phyloP scores from a whole-genome alignment of 1,139 yeast species.

The Yamadazyma dendronema region DNA sequence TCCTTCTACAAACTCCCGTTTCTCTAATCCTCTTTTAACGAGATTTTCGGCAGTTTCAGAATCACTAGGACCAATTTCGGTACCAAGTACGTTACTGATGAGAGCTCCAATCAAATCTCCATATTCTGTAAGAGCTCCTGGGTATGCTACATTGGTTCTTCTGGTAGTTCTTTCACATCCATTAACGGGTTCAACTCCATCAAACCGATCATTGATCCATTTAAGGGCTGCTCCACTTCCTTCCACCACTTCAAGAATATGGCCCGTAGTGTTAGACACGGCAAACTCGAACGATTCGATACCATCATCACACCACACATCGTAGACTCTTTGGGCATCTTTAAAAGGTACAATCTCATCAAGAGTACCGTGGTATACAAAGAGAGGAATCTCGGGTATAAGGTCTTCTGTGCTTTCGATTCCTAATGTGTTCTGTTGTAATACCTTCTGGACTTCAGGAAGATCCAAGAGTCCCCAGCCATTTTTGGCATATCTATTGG shows the following conservation, averaged over 20 bases:
- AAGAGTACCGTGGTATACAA: conserved; percentile 30
- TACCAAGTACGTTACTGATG: conserved; percentile 10
- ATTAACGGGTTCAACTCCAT: conserved; percentile 21
- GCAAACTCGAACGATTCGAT: conserved; percentile 28
- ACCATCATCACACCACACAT: conserved; percentile 32
- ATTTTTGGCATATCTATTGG: conserved; percentile 12
- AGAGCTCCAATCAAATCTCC: conserved; percentile 8
- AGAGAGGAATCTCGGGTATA: conserved; percentile 31
- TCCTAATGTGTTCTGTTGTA: conserved; percentile 20
- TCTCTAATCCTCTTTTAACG: conserved; percentile 1
- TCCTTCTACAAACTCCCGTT: neutral
- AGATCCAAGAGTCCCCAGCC: conserved; percentile 17
- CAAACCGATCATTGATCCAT: conserved; percentile 23
- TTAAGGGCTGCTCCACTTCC: conserved; percentile 31
- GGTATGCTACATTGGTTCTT: conserved; percentile 23
- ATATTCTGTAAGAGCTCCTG: conserved; percentile 16
- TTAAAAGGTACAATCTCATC: conserved; percentile 31
- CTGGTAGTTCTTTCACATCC: conserved; percentile 27
- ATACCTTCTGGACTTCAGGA: conserved; percentile 10
- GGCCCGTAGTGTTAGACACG: conserved; percentile 24
- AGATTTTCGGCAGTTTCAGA: neutral
- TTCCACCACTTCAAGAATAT: conserved; percentile 22
- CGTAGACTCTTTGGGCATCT: conserved; percentile 24
- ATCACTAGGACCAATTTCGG: conserved; percentile 12
- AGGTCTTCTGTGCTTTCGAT: conserved; percentile 13